These are phyloP conservation scores for Kingdonia uniflora DNA, from an alignment of 164 flowering plant genomes.

Conservation along the genomic window DNA sequence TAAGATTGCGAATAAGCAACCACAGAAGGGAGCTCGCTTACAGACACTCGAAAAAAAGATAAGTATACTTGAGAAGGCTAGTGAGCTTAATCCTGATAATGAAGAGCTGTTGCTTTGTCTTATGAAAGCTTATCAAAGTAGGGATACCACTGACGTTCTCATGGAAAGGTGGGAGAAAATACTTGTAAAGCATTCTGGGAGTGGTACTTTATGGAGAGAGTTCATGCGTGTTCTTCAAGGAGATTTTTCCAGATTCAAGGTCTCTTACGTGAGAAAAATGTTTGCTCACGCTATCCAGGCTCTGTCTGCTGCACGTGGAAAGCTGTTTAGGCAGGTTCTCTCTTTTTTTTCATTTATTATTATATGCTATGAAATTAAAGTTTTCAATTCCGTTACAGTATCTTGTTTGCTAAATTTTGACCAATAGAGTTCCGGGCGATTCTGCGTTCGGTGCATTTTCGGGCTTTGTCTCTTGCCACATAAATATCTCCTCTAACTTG, in stretches of 20 bases:
- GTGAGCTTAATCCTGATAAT: conserved; percentile 73
- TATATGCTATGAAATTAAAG: no score
- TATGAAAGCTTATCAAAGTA: conserved; percentile 62
- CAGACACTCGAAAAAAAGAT: conserved; percentile 92
- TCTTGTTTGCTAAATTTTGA: no score
- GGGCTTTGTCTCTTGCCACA: no score
- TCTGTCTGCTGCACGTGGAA: conserved; percentile 59
- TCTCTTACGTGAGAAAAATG: conserved; percentile 70
- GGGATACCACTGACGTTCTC: conserved; percentile 59
- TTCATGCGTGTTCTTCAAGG: conserved; percentile 67
- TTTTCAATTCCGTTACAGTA: no score
- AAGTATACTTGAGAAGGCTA: conserved; percentile 85
- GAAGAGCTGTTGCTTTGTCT: conserved; percentile 70
- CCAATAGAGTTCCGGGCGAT: no score
- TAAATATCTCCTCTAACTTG: no score
- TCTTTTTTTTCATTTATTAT: background rate
- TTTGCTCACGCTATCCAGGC: conserved; percentile 86
- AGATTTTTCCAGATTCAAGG: conserved; percentile 89
- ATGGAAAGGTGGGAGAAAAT: conserved; percentile 77
- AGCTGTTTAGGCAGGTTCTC: conserved; percentile 94
- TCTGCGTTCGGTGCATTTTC: no score
- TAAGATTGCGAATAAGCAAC: conserved; percentile 61
- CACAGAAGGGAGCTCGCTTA: conserved; percentile 82
- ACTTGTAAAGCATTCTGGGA: conserved; percentile 68
- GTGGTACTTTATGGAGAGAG: conserved; percentile 78